Conservation (phyloP, 495 filamentous ascomycete species). For the Diplogelasinospora grovesii region DNA sequence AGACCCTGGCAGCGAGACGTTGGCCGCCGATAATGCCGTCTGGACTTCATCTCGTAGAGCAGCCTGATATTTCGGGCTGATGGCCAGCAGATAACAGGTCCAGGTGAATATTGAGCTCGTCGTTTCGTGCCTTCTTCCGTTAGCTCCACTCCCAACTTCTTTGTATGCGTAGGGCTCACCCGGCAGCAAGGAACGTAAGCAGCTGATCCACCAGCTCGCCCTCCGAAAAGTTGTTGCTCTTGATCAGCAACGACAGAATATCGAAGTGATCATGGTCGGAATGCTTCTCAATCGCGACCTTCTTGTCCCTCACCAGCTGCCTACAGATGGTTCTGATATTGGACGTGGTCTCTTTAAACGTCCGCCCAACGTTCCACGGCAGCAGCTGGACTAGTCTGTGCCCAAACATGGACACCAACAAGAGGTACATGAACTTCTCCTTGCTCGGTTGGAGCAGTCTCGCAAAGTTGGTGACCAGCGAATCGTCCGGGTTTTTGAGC, state of each 20-base stretch:
- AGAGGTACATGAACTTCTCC: slow-evolving; percentile 34
- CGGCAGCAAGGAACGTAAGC: slow-evolving; percentile 83
- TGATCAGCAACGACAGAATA: slow-evolving; percentile 72
- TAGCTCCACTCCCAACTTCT: no score
- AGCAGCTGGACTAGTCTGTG: slow-evolving; percentile 42
- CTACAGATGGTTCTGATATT: slow-evolving; percentile 56
- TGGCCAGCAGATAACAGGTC: slow-evolving; percentile 42
- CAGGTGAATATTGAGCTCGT: slow-evolving; percentile 46
- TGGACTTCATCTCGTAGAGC: slow-evolving; percentile 46
- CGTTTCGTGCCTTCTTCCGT: slow-evolving; percentile 60
- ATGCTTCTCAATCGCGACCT: slow-evolving; percentile 46
- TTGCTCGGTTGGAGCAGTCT: slow-evolving; percentile 41
- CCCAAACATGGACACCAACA: slow-evolving; percentile 41
- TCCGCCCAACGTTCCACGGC: slow-evolving; percentile 57
- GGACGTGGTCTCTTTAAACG: slow-evolving; percentile 44
- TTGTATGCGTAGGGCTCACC: no score
- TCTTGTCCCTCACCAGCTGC: slow-evolving; percentile 59
- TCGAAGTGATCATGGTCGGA: slow-evolving; percentile 50
- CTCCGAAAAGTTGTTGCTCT: slow-evolving; percentile 65
- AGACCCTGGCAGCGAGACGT: slow-evolving; percentile 29
- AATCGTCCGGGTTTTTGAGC: slow-evolving; percentile 53
- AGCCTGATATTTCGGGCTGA: slow-evolving; percentile 34
- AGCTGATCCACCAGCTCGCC: slow-evolving; percentile 77
- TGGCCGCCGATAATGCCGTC: slow-evolving; percentile 53
- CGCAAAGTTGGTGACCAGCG: slow-evolving; percentile 59